Conservation (phyloP, 192 early-diverging fungal species). For the Geranomyces variabilis region DNA sequence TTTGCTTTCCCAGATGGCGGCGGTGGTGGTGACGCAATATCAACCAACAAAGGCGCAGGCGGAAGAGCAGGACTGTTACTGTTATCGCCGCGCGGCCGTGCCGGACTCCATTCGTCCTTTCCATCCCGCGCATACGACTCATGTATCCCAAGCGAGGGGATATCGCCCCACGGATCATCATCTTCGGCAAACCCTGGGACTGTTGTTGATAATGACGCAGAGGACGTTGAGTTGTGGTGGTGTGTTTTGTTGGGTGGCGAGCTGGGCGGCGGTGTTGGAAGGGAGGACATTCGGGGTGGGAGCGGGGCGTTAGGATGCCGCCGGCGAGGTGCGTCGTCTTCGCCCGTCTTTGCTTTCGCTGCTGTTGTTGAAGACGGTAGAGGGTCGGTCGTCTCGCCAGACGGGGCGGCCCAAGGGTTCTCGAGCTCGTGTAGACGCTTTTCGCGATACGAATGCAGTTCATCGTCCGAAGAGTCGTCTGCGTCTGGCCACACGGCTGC, state of each 20-base stretch:
- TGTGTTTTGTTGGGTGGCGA: no score
- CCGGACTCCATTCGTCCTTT: neutral
- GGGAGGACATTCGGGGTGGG: constrained; percentile 14
- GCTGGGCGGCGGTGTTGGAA: constrained; percentile 21
- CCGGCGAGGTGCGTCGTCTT: neutral
- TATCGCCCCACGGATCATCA: neutral
- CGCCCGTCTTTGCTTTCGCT: neutral
- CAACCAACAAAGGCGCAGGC: neutral
- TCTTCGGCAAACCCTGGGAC: neutral
- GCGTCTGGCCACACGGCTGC: neutral
- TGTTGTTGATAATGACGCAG: neutral
- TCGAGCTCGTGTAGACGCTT: constrained; percentile 1
- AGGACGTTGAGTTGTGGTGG: neutral
- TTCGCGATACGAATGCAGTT: constrained; percentile 20
- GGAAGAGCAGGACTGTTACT: no score
- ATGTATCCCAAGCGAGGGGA: neutral
- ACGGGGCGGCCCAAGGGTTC: constrained; percentile 13
- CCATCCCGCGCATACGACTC: neutral
- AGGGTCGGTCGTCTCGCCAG: no score
- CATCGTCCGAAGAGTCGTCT: constrained; percentile 9
- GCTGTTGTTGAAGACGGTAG: neutral
- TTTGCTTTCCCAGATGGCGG: no score
- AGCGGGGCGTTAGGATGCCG: no score
- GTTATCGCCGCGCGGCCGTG: no score
- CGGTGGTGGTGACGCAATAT: neutral